A percentile compares a stretch with the other conserved stretches of the same genome.
Conservation (phyloP, 306 rosid species). For the Oxytropis ochrocephala region DNA sequence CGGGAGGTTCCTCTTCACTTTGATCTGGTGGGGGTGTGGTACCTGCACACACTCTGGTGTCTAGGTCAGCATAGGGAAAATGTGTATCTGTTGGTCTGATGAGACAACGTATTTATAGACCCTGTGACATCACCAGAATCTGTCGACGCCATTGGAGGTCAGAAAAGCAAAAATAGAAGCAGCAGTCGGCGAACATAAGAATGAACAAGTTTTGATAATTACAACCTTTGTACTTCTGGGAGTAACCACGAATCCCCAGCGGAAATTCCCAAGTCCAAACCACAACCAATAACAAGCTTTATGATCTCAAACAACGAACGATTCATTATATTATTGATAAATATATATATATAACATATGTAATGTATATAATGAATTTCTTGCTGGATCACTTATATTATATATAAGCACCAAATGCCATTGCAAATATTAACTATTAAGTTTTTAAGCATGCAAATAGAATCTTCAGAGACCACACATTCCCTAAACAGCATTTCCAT, state of each 20-base stretch:
- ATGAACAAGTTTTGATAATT: background rate
- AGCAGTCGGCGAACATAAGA: constrained; percentile 13
- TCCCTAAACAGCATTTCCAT: constrained; percentile 31
- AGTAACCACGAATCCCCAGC: background rate
- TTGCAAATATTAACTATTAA: background rate
- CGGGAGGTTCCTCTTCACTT: too few relatives aligned
- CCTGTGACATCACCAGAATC: too few relatives aligned
- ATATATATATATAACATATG: too few relatives aligned
- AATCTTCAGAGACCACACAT: constrained; percentile 55
- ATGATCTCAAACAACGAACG: background rate
- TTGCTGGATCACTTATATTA: background rate
- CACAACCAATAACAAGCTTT: background rate
- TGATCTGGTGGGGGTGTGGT: too few relatives aligned
- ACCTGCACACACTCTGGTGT: too few relatives aligned
- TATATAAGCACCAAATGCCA: too few relatives aligned
- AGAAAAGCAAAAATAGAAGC: background rate
- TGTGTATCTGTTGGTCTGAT: too few relatives aligned
- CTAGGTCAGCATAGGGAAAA: too few relatives aligned
- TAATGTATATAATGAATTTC: background rate
- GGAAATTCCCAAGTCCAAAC: constrained; percentile 16
- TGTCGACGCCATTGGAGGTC: too few relatives aligned
- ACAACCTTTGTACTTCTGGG: background rate
- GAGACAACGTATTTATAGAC: too few relatives aligned
- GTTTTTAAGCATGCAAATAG: constrained; percentile 24
- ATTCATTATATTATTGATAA: background rate